phyloP scores from a whole-genome alignment of 306 rosid genomes.

The Corylus avellana region DNA sequence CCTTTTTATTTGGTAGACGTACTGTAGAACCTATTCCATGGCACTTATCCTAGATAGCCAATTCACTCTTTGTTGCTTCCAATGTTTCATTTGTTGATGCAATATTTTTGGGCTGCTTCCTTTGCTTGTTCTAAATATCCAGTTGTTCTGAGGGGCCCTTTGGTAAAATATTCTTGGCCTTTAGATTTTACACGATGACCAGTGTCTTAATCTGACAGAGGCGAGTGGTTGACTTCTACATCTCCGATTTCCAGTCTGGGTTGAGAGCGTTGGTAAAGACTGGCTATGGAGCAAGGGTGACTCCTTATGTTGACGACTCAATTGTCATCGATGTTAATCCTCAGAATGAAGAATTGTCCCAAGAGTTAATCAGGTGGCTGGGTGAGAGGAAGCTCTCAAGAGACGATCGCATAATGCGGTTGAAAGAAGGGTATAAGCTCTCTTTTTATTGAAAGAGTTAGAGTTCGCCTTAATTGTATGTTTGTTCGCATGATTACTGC shows the following conservation, averaged over 20 bases:
- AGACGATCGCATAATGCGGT: conserved; percentile 77
- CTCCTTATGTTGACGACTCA: conserved; percentile 88
- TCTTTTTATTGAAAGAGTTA: background rate
- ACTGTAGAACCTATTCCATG: background rate
- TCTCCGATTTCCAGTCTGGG: conserved; percentile 99
- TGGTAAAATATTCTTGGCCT: background rate
- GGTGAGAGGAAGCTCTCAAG: conserved; percentile 89
- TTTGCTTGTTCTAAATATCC: background rate
- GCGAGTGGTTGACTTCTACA: conserved; percentile 94
- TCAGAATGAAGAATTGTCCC: conserved; percentile 70
- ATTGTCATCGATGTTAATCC: conserved; percentile 65
- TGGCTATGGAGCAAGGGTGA: conserved; percentile 87
- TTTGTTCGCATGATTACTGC: background rate
- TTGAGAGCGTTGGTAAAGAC: conserved; percentile 96
- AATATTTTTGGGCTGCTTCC: background rate
- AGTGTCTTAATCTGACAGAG: conserved; percentile 52
- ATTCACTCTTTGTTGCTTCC: background rate
- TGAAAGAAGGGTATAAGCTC: conserved; percentile 80
- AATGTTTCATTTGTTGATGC: background rate
- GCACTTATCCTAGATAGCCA: background rate
- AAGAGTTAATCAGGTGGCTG: conserved; percentile 83
- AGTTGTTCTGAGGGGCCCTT: background rate
- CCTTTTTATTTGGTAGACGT: background rate
- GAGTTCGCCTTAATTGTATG: background rate
- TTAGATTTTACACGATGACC: background rate